Percentiles rank a stretch among this genome's conserved stretches.
These are phyloP conservation scores for Fusarium albidum DNA, from an alignment of 2,329 filamentous ascomycete species.

Conservation along the genomic window DNA sequence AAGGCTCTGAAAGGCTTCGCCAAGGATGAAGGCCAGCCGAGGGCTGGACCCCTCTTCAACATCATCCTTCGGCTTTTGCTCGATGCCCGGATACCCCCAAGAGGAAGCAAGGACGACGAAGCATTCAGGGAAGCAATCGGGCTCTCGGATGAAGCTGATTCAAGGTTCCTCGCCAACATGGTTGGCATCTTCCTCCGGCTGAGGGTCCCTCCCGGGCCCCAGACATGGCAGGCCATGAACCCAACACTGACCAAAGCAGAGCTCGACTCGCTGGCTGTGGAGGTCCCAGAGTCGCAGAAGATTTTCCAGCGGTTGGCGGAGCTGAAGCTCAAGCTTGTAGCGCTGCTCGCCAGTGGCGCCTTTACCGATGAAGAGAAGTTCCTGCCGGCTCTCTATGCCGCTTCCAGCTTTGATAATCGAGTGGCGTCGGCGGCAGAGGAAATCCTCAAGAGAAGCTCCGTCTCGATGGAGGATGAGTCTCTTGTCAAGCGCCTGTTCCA, in stretches of 20 bases:
- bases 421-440: constrained; percentile 89
- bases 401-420: constrained; percentile 81
- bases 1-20: constrained; percentile 47
- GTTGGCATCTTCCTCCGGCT: constrained; percentile 76
- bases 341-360: constrained; percentile 82
- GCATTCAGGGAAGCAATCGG: constrained; percentile 72
- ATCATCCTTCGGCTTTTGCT: constrained; percentile 80
- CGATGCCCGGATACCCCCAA: constrained; percentile 74
- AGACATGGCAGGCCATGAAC: constrained; percentile 44
- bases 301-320: constrained; percentile 48
- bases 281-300: constrained; percentile 70
- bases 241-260: constrained; percentile 44
- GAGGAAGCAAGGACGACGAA: constrained; percentile 81
- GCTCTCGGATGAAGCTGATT: constrained; percentile 72
- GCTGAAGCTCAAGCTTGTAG: constrained; percentile 66
- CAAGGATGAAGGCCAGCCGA: constrained; percentile 42
- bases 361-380: constrained; percentile 87
- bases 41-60: constrained; percentile 75
- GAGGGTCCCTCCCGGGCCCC: constrained; percentile 42
- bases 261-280: constrained; percentile 41
- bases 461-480: constrained; percentile 74
- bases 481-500: constrained; percentile 74
- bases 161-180: constrained; percentile 76
- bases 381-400: constrained; percentile 82
- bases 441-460: constrained; percentile 80